Conservation (phyloP, 2,329 filamentous ascomycete species). For the Venturia pyrina region DNA sequence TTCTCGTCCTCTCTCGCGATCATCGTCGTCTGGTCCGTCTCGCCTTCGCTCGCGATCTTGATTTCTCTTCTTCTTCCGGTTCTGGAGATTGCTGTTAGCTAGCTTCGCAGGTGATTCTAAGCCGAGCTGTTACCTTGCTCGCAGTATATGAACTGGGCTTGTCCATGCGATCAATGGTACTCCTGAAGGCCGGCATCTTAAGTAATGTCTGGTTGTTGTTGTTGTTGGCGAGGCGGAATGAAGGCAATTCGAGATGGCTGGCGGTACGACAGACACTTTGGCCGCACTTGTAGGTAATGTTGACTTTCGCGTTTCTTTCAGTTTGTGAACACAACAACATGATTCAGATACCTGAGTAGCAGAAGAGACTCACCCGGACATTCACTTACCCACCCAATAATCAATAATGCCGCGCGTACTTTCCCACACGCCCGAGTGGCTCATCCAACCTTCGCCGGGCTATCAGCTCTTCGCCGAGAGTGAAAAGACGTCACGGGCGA, state of each 20-base stretch:
- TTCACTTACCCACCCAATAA: not conserved
- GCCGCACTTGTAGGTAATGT: not conserved
- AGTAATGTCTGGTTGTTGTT: not conserved
- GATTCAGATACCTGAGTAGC: not conserved
- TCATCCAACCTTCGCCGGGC: slow-evolving; percentile 66
- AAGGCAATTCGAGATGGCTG: not conserved
- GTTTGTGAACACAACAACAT: not conserved
- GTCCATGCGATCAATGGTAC: slow-evolving; percentile 83
- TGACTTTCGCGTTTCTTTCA: not conserved
- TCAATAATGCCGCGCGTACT: slow-evolving; percentile 74
- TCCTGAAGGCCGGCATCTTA: slow-evolving; percentile 10
- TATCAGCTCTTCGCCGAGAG: slow-evolving; percentile 56
- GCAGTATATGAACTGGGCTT: slow-evolving; percentile 90
- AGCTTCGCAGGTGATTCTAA: slow-evolving; percentile 5
- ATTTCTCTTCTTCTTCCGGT: slow-evolving; percentile 12
- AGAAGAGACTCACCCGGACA: not conserved
- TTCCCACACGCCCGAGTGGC: slow-evolving; percentile 78
- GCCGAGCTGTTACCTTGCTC: slow-evolving; percentile 52
- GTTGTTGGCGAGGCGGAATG: not conserved
- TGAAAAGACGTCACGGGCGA: slow-evolving; percentile 16
- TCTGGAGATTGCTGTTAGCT: not conserved
- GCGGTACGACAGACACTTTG: not conserved
- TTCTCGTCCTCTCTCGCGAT: slow-evolving; percentile 37
- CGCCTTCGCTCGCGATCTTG: slow-evolving; percentile 63
- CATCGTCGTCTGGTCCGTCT: slow-evolving; percentile 48